phyloP scores from a whole-genome alignment of 2,329 filamentous ascomycete genomes.

The Nemania sp. region DNA sequence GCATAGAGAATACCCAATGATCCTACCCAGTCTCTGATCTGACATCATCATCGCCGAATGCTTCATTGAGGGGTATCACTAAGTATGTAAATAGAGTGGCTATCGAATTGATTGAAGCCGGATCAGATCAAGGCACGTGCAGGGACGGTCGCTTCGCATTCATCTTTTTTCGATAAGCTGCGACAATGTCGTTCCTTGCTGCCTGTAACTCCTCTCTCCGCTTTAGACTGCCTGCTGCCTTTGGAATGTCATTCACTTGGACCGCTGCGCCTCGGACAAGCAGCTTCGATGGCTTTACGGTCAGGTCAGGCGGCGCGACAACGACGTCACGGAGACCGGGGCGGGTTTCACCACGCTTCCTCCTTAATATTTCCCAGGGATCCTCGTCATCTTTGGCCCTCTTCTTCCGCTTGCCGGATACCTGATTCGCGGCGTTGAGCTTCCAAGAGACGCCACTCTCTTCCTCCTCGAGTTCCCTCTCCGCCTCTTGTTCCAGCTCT shows the following conservation, averaged over 20 bases:
- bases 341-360: constrained; percentile 62
- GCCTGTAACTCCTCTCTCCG: constrained; percentile 74
- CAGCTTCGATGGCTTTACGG: constrained; percentile 65
- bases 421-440: constrained; percentile 45
- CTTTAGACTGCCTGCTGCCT: constrained; percentile 70
- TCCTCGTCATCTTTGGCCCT: constrained; percentile 63
- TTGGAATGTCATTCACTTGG: constrained; percentile 70
- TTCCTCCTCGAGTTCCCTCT: constrained; percentile 64
- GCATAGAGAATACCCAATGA: neutral
- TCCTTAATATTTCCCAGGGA: constrained; percentile 76
- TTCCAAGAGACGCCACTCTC: constrained; percentile 56
- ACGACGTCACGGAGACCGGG: constrained; percentile 64
- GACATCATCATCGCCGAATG: neutral
- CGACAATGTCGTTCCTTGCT: constrained; percentile 71
- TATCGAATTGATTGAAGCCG: neutral
- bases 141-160: constrained; percentile 45
- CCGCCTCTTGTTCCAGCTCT: constrained; percentile 66
- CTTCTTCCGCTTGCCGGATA: constrained; percentile 50
- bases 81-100: neutral
- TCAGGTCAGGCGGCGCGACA: constrained; percentile 75
- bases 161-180: constrained; percentile 75
- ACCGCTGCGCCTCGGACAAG: constrained; percentile 67
- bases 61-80: constrained; percentile 23
- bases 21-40: neutral
- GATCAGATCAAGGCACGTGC: constrained; percentile 22